Percentiles rank a stretch among this genome's conserved stretches.
These are phyloP conservation scores for Syzygium aromaticum DNA, from an alignment of 345 rosid species.

Conservation along the genomic window DNA sequence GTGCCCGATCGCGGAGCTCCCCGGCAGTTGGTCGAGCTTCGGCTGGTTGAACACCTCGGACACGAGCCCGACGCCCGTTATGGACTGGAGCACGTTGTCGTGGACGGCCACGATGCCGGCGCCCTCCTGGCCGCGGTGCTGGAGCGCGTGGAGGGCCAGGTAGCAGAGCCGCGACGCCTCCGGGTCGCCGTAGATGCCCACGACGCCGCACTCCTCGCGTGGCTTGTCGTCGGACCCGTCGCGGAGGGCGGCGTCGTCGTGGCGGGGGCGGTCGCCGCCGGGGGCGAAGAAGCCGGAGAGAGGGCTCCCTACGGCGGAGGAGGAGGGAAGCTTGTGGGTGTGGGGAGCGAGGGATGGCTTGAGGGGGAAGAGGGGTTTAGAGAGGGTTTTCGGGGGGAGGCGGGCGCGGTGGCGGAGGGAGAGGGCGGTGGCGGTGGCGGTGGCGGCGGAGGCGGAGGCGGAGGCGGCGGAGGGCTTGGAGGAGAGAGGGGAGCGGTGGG, in stretches of 20 bases:
- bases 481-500: slow-evolving; percentile 2
- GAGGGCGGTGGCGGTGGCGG: not conserved
- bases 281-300: slow-evolving; percentile 15
- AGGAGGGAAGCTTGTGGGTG: slow-evolving; percentile 12
- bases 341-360: not conserved
- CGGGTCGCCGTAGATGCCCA: slow-evolving; percentile 85
- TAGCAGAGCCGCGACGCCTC: slow-evolving; percentile 92
- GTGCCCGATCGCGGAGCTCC: slow-evolving; percentile 82
- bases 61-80: slow-evolving; percentile 93
- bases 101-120: slow-evolving; percentile 93
- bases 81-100: slow-evolving; percentile 58
- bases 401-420: slow-evolving; percentile 21
- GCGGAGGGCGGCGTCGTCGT: not conserved
- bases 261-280: not conserved
- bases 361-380: slow-evolving; percentile 21
- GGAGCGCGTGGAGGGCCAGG: slow-evolving; percentile 89
- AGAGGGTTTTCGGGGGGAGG: slow-evolving; percentile 28
- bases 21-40: slow-evolving; percentile 79
- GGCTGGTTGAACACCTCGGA: slow-evolving; percentile 87
- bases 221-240: slow-evolving; percentile 61
- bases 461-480: not conserved
- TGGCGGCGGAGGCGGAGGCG: slow-evolving; percentile 20
- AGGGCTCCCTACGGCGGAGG: slow-evolving; percentile 36
- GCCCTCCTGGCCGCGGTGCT: slow-evolving; percentile 98
- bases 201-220: slow-evolving; percentile 97